Conservation (phyloP, 805 yeast species). For the Sungouiozyma intestinalis region DNA sequence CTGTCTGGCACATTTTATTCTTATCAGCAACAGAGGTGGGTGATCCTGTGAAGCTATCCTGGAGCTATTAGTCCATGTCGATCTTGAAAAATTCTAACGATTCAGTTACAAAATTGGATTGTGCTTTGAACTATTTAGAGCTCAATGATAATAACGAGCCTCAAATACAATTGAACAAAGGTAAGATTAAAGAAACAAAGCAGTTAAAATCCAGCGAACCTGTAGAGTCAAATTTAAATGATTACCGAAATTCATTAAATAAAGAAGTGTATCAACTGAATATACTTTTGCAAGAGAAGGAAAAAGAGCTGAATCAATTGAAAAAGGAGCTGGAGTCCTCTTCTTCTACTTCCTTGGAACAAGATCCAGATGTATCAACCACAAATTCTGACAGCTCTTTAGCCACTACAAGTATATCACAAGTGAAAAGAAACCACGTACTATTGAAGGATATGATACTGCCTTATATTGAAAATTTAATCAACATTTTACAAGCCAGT, state of each 20-base stretch:
- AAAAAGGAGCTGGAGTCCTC: neutral
- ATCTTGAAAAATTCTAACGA: neutral
- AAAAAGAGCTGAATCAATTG: constrained; percentile 7
- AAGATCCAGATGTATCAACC: neutral
- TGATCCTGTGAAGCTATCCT: no score
- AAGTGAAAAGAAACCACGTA: constrained; percentile 9
- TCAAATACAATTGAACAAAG: neutral
- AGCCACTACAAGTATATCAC: constrained; percentile 14
- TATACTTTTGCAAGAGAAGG: constrained; percentile 15
- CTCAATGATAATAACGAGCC: neutral
- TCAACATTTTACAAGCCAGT: constrained; percentile 13
- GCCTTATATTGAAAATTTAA: constrained; percentile 16
- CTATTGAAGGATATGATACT: constrained; percentile 12
- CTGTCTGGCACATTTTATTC: no score
- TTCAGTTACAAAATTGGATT: neutral
- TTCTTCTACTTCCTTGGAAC: neutral
- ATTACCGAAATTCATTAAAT: neutral
- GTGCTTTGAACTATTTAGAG: no score
- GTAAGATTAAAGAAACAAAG: neutral
- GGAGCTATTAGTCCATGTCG: no score
- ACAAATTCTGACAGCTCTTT: constrained; percentile 13
- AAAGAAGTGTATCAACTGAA: constrained; percentile 19
- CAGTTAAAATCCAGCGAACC: neutral
- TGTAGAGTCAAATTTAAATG: neutral
- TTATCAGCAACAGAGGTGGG: no score